Base-by-base conservation (phyloP, 176 grass and related monocot genomes). In the Metroxylon sagu region DNA sequence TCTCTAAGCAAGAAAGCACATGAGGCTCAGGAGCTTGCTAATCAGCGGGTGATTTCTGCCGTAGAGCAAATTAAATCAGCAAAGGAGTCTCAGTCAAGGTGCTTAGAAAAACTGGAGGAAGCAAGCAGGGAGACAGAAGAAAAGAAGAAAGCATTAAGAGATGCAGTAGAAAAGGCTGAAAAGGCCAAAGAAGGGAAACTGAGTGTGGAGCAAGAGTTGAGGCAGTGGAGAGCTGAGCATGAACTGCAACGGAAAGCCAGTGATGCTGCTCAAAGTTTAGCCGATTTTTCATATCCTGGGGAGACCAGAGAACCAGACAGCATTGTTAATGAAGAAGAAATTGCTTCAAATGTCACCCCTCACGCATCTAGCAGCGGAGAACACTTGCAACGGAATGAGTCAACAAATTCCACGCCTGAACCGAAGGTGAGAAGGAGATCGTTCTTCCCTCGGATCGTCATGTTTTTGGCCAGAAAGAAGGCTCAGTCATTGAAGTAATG, bases 381-480 rank as follows among this genome's bases (percentile, higher is more conserved):
- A 43, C 8, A 43, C 35, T 43, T 3, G 35, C 35, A 43, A 43
- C 8, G 8, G 35, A 43, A 14, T 43, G 35, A 43, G 35, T 0
- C 35, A 68, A 35, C 50, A 30, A 53, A 31, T 29, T 16, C 49
- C 49, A 16, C 12, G 14, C 16, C 43, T 4, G 26, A 18, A 6
- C n/a, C 49, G 4, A 29, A 52, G 26, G 16, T 10, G 16, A 67
- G 51, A 28, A 68, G 10, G 16, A 55, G 65, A 55, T 56, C 51
- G 50, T 56, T 68, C 65, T 56, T 68, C 18, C 17, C 65, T 7
- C 52, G 65, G 17, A 7, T 68, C 1, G n/a, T 56, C 65, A 56
- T 68, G 65, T 68, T 56, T 18, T 26, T 68, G n/a, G 52, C 65
- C 5, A 54, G 52, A 68, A 68, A 68, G 65, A 56, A 56, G 27